Conservation (phyloP, 75 land plant species). For the Cryptomeria japonica region DNA sequence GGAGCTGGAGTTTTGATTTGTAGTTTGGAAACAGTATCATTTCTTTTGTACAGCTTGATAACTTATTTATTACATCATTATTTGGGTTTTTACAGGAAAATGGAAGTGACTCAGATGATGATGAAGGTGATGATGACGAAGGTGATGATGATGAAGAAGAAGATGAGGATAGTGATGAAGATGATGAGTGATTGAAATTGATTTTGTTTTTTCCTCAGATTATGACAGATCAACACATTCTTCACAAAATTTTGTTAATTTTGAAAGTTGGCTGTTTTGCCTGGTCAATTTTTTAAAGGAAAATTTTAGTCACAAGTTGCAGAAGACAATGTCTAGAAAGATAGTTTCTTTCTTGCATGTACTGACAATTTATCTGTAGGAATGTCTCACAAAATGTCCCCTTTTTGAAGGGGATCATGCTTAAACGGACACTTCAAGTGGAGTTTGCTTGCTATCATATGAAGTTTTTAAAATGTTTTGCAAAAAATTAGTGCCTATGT, state of each 20-base stretch:
- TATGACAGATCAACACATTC: not conserved
- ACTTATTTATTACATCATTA: not conserved
- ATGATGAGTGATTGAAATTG: not conserved
- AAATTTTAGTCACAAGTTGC: not conserved
- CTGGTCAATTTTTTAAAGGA: not conserved
- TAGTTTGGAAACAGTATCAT: not conserved
- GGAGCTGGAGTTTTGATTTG: not conserved
- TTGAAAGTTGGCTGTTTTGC: not conserved
- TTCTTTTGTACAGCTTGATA: not conserved
- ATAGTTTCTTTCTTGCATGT: not conserved
- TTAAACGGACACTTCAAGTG: not conserved
- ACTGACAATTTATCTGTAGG: not conserved
- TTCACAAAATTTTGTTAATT: constrained; percentile 4
- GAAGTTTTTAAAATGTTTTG: not conserved
- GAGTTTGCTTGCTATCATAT: not conserved
- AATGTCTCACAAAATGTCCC: not conserved
- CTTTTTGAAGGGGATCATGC: not conserved
- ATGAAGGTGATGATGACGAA: not conserved
- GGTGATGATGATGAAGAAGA: not conserved
- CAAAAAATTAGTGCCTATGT: not conserved
- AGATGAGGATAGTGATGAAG: not conserved
- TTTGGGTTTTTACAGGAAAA: not conserved
- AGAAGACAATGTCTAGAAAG: not conserved
- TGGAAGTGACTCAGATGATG: constrained; percentile 10
- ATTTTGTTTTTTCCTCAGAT: not conserved